Conservation (phyloP, 306 rosid species). For the Cercis canadensis region DNA sequence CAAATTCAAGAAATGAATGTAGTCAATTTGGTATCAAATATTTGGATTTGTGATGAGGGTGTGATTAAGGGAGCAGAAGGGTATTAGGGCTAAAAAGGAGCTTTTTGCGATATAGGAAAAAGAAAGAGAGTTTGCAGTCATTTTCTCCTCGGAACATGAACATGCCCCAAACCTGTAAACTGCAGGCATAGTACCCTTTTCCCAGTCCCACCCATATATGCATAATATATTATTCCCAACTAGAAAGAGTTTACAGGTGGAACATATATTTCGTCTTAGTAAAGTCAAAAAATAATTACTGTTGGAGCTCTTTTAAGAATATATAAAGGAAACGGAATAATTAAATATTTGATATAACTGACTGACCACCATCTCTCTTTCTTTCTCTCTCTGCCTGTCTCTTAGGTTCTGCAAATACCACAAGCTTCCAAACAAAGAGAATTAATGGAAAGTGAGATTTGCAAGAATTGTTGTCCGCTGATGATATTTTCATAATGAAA, state of each 20-base stretch:
- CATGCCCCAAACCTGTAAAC: conserved; percentile 58
- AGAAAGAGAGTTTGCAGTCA: conserved; percentile 64
- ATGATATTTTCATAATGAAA: conserved; percentile 40
- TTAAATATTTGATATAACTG: conserved; percentile 41
- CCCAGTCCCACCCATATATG: conserved; percentile 3
- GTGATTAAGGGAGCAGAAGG: too few relatives aligned
- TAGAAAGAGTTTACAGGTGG: conserved; percentile 27
- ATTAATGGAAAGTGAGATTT: conserved; percentile 92
- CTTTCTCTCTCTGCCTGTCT: conserved; percentile 32
- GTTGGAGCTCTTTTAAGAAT: conserved; percentile 35
- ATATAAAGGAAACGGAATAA: background rate
- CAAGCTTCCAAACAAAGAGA: conserved; percentile 94
- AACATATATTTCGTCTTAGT: conserved; percentile 40
- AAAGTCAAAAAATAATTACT: conserved; percentile 38
- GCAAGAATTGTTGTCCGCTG: conserved; percentile 45
- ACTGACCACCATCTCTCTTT: conserved; percentile 64
- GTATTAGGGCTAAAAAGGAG: conserved; percentile 38
- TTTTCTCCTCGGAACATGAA: conserved; percentile 47
- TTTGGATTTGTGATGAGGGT: background rate
- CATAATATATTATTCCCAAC: background rate
- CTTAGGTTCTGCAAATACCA: conserved; percentile 57
- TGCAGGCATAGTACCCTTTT: conserved; percentile 38
- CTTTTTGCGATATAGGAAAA: conserved; percentile 66
- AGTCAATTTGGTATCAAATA: too few relatives aligned
- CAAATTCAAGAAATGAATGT: too few relatives aligned